Conservation (phyloP, 179 eudicot genomes). For the Patellifolia procumbens region DNA sequence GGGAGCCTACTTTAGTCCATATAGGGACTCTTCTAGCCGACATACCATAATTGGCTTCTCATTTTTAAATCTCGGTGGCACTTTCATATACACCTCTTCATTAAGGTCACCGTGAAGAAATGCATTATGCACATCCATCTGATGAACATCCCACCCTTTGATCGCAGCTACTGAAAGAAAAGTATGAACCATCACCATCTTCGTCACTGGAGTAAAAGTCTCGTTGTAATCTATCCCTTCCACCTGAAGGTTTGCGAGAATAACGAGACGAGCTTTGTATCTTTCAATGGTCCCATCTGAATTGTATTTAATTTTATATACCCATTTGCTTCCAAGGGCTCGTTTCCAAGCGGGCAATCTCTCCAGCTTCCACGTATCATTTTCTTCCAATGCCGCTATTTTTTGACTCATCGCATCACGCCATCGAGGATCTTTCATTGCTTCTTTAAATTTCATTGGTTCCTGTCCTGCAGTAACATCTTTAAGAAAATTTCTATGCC, state of each 20-base stretch:
- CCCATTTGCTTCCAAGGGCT: neutral
- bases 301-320: neutral
- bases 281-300: neutral
- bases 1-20: neutral
- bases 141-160: neutral
- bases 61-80: neutral
- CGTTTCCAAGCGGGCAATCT: neutral
- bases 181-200: neutral
- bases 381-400: too few species aligned
- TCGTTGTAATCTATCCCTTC: slow-evolving; percentile 3
- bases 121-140: slow-evolving; percentile 3
- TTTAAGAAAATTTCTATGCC: too few species aligned
- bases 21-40: neutral
- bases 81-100: neutral
- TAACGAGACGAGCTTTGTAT: neutral
- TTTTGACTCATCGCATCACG: too few species aligned
- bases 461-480: too few species aligned
- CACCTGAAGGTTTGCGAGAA: neutral
- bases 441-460: too few species aligned
- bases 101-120: neutral
- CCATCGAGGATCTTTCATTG: too few species aligned
- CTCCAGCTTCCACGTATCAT: too few species aligned
- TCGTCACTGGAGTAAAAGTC: neutral
- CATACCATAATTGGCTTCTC: neutral
- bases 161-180: neutral